Evolutionary conservation across 768 basidiomycete species (phyloP).

Genomic region (Lactarius evosmus): DNA sequence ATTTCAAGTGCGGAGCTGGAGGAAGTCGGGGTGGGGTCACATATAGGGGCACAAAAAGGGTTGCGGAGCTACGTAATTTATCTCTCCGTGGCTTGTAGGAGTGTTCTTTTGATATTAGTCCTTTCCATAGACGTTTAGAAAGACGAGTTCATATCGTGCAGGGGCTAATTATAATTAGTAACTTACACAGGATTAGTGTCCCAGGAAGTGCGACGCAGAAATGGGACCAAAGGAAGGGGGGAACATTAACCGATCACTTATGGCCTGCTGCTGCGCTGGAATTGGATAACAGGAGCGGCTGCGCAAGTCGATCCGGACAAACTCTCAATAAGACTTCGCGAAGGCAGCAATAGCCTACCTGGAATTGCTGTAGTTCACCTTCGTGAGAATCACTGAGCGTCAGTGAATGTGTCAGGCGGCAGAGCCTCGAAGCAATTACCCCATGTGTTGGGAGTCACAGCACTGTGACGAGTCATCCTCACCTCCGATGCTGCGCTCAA

Average conservation of each 20-base stretch:
- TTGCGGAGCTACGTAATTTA: neutral
- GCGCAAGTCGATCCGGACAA: neutral
- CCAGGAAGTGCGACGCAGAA: neutral
- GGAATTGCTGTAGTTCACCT: no score
- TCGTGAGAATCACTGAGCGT: neutral
- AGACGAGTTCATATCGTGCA: neutral
- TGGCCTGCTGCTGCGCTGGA: neutral
- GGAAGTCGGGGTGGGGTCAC: neutral
- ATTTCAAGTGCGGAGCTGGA: neutral
- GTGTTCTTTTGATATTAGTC: neutral
- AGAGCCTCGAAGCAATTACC: neutral
- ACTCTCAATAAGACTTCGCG: neutral
- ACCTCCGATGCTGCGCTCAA: neutral
- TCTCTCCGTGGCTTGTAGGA: neutral
- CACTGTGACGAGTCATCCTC: no score
- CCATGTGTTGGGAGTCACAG: neutral
- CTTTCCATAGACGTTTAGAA: neutral
- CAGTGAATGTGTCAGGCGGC: neutral
- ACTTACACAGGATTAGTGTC: neutral
- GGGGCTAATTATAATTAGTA: no score
- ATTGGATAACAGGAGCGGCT: no score
- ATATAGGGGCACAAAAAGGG: neutral
- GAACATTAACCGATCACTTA: neutral
- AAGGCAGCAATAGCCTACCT: neutral
- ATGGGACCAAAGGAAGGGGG: neutral